Evolutionary conservation across 495 filamentous ascomycete genomes (phyloP).

Genomic region (Trichoderma asperelloides): DNA sequence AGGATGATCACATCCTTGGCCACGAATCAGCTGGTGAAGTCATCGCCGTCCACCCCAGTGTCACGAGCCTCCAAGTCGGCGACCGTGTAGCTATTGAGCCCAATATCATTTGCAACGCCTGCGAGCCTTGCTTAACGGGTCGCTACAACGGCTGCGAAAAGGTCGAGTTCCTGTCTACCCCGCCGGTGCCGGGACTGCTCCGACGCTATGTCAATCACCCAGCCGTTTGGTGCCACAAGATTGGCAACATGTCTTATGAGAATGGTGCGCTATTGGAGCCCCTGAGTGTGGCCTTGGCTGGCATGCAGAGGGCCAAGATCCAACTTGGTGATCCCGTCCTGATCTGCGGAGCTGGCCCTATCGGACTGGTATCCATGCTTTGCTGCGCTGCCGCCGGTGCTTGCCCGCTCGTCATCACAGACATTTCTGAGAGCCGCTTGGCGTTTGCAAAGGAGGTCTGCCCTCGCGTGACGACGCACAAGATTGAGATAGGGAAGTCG

Average conservation of each 20-base stretch:
- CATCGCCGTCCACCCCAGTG: slow-evolving; percentile 70
- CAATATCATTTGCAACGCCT: slow-evolving; percentile 79
- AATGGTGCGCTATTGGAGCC: slow-evolving; percentile 83
- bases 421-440: slow-evolving; percentile 80
- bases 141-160: slow-evolving; percentile 87
- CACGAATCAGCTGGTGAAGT: slow-evolving; percentile 86
- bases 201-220: slow-evolving; percentile 90
- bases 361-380: slow-evolving; percentile 76
- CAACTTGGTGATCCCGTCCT: slow-evolving; percentile 74
- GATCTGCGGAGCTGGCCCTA: slow-evolving; percentile 84
- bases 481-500: slow-evolving; percentile 55
- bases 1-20: slow-evolving; percentile 77
- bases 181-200: slow-evolving; percentile 79
- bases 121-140: slow-evolving; percentile 82
- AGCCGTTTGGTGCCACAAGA: slow-evolving; percentile 88
- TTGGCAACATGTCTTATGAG: slow-evolving; percentile 79
- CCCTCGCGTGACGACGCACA: slow-evolving; percentile 64
- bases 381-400: slow-evolving; percentile 78
- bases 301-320: slow-evolving; percentile 68
- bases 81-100: slow-evolving; percentile 89
- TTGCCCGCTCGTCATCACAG: slow-evolving; percentile 79
- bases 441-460: slow-evolving; percentile 72
- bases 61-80: slow-evolving; percentile 64
- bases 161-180: slow-evolving; percentile 79
- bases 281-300: slow-evolving; percentile 74